Evolutionary conservation across 495 filamentous ascomycete genomes (phyloP), one percentile per base, ranked within the genome.

Genomic region (Parmelia sp.): DNA sequence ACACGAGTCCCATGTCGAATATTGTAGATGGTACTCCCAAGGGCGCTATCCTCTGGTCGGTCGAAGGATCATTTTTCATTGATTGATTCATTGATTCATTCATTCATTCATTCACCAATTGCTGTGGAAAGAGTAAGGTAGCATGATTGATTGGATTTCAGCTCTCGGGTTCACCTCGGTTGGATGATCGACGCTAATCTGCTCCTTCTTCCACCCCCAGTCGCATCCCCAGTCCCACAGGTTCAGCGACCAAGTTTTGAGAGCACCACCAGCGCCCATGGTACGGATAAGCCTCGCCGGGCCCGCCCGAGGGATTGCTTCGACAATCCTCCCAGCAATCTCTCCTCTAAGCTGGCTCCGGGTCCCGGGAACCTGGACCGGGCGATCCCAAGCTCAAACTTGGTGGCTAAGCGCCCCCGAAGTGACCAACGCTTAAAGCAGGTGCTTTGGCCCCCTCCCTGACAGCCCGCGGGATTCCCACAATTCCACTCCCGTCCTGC

Each of bases 321-420:
- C 7, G 29, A 55, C 51, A 33, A 11, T 25, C 1, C 3, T 31
- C 1, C 40, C 7, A 17, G 33, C 51, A 33, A 11, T 25, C 1
- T 4, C 19, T 11, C 40, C 47, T 25, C 47, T 15, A 55, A 31
- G 21, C 33, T 1, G 27, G 29, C 15, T 19, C 17, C 2, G 29
- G 29, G 29, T 7, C 29, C 51, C 51, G 51, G 17, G 4, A 55
- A 55, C 29, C 29, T 55, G 51, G 51, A 55, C 51, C 51, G 29
- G 51, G 29, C 51, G 51, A 55, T 55, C 51, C 27, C 51, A 55
- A 33, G 7, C 17, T 33, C 21, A 55, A 29, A 29, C 27, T 55
- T 55, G 51, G 27, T 55, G 27, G 51, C 51, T 55, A 55, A 9
- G 27, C 51, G 51, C 51, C 51, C 51, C 51, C 27, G 1, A 55